These are phyloP conservation scores for Eucalyptus victrix DNA, from an alignment of 345 rosid species.

Conservation along the genomic window DNA sequence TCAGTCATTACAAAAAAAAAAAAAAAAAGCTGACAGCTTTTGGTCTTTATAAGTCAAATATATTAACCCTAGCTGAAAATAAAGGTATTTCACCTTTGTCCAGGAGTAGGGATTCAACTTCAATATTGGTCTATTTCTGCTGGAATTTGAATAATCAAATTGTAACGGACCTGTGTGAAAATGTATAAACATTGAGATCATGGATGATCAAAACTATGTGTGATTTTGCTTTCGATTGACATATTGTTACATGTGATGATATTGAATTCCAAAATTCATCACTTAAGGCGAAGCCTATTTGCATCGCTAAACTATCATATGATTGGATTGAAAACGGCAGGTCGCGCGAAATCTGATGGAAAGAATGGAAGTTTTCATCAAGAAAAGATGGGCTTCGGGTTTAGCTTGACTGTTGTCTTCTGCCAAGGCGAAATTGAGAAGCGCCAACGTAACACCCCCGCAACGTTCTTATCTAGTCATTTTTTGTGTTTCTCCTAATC, in stretches of 20 bases:
- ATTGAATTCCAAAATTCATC: too few species aligned
- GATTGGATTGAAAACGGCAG: not conserved
- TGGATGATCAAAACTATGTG: not conserved
- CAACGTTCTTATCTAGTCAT: not conserved
- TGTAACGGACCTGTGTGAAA: constrained; percentile 7
- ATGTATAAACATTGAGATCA: not conserved
- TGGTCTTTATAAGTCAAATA: not conserved
- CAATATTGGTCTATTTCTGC: not conserved
- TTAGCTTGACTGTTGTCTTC: not conserved
- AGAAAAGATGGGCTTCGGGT: not conserved
- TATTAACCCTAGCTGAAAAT: not conserved
- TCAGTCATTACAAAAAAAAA: not conserved
- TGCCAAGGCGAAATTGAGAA: not conserved
- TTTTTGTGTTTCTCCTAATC: too few species aligned
- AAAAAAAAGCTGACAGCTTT: not conserved
- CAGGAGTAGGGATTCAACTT: constrained; percentile 5
- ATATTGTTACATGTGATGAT: too few species aligned
- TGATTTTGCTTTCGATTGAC: not conserved
- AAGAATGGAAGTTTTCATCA: not conserved
- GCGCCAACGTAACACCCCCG: not conserved
- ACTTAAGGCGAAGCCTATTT: too few species aligned
- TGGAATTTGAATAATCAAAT: constrained; percentile 7
- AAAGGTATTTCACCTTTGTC: constrained; percentile 6
- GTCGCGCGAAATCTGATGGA: not conserved
- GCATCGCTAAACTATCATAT: not conserved